Evolutionary conservation across 2,329 filamentous ascomycete species (phyloP).

Genomic region (Neonectria hederae): DNA sequence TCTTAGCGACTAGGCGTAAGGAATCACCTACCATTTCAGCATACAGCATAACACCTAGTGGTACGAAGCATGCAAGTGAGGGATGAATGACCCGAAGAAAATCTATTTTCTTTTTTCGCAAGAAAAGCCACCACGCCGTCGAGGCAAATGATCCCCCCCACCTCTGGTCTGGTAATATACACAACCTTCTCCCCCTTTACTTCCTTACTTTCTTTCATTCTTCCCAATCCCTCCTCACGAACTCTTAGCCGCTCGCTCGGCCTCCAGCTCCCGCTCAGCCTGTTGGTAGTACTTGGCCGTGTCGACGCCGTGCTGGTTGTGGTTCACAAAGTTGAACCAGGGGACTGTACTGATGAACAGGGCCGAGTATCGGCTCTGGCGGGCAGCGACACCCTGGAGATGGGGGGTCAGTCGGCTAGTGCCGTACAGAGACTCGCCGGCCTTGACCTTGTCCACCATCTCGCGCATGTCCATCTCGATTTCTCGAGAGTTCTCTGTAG

Average conservation of each 20-base stretch:
- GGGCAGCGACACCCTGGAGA: constrained; percentile 90
- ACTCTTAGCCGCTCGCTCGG: constrained; percentile 59
- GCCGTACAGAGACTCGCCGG: constrained; percentile 89
- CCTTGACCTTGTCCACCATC: constrained; percentile 97
- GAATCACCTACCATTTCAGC: neutral
- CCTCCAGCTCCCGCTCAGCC: constrained; percentile 92
- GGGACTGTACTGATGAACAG: constrained; percentile 86
- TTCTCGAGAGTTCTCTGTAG: constrained; percentile 90
- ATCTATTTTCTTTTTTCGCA: constrained; percentile 38
- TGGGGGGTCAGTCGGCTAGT: constrained; percentile 80
- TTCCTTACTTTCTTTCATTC: constrained; percentile 8
- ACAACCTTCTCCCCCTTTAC: constrained; percentile 22
- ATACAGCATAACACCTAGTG: neutral
- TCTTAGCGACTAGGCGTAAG: too few relatives aligned
- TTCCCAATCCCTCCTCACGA: constrained; percentile 20
- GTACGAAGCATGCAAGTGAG: too few relatives aligned
- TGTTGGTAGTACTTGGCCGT: constrained; percentile 98
- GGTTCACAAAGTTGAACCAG: constrained; percentile 99
- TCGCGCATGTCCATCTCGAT: constrained; percentile 96
- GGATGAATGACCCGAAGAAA: constrained; percentile 6
- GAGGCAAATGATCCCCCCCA: constrained; percentile 29
- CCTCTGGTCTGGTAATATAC: constrained; percentile 41
- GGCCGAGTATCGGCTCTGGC: constrained; percentile 92
- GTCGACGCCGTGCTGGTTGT: constrained; percentile 93
- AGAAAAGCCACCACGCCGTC: constrained; percentile 34